phyloP scores from a whole-genome alignment of 805 yeast species.

The Starmerella stigmatis region DNA sequence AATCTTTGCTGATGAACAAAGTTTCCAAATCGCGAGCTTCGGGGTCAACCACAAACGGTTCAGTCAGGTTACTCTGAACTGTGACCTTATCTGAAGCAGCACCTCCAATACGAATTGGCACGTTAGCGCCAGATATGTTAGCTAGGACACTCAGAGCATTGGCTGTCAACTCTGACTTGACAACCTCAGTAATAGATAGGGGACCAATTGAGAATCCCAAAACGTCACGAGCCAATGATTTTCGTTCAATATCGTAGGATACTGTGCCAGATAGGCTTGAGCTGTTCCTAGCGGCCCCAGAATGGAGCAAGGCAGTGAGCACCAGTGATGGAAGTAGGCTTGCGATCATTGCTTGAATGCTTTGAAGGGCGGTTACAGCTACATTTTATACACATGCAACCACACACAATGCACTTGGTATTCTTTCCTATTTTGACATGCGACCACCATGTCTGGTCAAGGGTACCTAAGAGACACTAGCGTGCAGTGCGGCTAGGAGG shows the following conservation, averaged over 20 bases:
- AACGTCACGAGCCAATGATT: neutral
- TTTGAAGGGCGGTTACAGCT: too few species aligned
- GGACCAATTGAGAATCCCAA: neutral
- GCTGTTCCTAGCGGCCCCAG: neutral
- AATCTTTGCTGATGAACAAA: neutral
- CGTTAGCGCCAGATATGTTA: neutral
- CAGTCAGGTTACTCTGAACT: neutral
- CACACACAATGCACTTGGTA: too few species aligned
- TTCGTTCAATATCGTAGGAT: neutral
- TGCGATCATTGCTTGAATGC: too few species aligned
- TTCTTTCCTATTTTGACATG: too few species aligned
- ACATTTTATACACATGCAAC: too few species aligned
- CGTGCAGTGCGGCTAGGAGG: too few species aligned
- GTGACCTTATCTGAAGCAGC: neutral
- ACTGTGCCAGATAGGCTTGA: neutral
- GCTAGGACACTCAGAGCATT: neutral
- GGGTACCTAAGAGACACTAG: too few species aligned
- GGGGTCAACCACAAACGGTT: neutral
- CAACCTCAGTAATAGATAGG: neutral
- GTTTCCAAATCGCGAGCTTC: neutral
- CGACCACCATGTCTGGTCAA: too few species aligned
- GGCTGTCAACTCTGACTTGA: neutral
- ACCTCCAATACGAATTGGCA: neutral
- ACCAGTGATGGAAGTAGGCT: neutral
- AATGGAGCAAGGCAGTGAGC: neutral